Conservation (phyloP, 371 early-diverging fungal genomes). For the Basidiobolus meristosporus region DNA sequence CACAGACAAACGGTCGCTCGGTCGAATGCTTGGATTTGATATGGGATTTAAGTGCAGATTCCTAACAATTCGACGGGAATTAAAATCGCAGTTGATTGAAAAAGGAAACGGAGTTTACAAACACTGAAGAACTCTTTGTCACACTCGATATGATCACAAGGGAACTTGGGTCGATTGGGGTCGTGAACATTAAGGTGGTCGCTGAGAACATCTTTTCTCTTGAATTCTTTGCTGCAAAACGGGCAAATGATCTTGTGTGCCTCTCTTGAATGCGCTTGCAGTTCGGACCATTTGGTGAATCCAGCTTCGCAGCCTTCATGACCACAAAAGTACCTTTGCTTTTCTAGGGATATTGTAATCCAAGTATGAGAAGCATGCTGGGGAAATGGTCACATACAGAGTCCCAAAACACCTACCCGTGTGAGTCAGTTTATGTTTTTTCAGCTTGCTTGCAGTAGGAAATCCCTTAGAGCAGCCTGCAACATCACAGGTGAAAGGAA, state of each 20-base stretch:
- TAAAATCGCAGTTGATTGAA: no score
- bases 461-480: conserved; percentile 23
- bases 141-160: conserved; percentile 25
- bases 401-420: no score
- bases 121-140: conserved; percentile 13
- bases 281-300: conserved; percentile 35
- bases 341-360: no score
- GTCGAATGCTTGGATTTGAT: no score
- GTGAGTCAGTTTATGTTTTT: conserved; percentile 26
- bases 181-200: conserved; percentile 21
- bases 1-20: no score
- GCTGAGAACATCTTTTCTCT: conserved; percentile 9
- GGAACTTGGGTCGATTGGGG: conserved; percentile 5
- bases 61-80: no score
- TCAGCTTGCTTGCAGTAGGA: conserved; percentile 22
- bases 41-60: no score
- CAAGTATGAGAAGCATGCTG: no score
- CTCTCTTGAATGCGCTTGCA: conserved; percentile 26
- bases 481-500: conserved; percentile 18
- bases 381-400: no score
- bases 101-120: conserved; percentile 2
- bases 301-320: conserved; percentile 14
- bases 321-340: conserved; percentile 27
- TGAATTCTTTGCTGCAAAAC: conserved; percentile 24
- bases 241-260: conserved; percentile 24